phyloP scores from a whole-genome alignment of 2,329 filamentous ascomycete species.

The Cytospora mali region DNA sequence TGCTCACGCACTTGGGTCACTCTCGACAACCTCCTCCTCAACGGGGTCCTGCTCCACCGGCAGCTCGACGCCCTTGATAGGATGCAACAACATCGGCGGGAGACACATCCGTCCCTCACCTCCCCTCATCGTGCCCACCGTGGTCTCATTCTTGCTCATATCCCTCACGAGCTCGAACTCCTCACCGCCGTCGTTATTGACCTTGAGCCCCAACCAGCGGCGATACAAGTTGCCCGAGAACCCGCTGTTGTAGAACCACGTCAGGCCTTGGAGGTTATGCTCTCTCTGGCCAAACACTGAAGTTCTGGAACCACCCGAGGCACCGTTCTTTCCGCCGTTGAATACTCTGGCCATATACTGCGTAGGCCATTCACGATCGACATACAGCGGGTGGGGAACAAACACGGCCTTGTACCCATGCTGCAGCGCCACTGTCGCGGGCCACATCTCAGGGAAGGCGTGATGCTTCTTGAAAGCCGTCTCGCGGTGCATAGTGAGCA shows the following conservation, averaged over 20 bases:
- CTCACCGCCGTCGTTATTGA: slow-evolving; percentile 78
- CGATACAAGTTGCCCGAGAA: slow-evolving; percentile 82
- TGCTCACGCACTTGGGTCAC: slow-evolving; percentile 51
- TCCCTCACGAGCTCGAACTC: slow-evolving; percentile 68
- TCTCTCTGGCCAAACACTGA: slow-evolving; percentile 82
- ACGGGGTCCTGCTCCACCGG: slow-evolving; percentile 61
- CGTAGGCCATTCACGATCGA: slow-evolving; percentile 84
- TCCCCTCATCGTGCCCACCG: slow-evolving; percentile 57
- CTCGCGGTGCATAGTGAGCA: slow-evolving; percentile 88
- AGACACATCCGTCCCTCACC: slow-evolving; percentile 88
- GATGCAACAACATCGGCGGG: slow-evolving; percentile 86
- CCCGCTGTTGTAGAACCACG: slow-evolving; percentile 88
- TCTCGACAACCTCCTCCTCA: slow-evolving; percentile 48
- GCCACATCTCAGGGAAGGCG: slow-evolving; percentile 98
- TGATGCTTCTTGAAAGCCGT: slow-evolving; percentile 83
- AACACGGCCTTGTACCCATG: slow-evolving; percentile 93
- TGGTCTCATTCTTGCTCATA: slow-evolving; percentile 50
- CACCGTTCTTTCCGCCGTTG: slow-evolving; percentile 77
- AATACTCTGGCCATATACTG: slow-evolving; percentile 76
- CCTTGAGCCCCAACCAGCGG: slow-evolving; percentile 81
- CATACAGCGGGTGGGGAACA: slow-evolving; percentile 84
- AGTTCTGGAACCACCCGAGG: slow-evolving; percentile 71
- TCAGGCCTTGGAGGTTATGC: slow-evolving; percentile 83
- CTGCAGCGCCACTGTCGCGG: slow-evolving; percentile 81
- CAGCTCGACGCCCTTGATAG: slow-evolving; percentile 75